A percentile compares a stretch with the other conserved stretches of the same genome.
Conservation (phyloP, 202 grass and related monocot species). For the Panicum virgatum region DNA sequence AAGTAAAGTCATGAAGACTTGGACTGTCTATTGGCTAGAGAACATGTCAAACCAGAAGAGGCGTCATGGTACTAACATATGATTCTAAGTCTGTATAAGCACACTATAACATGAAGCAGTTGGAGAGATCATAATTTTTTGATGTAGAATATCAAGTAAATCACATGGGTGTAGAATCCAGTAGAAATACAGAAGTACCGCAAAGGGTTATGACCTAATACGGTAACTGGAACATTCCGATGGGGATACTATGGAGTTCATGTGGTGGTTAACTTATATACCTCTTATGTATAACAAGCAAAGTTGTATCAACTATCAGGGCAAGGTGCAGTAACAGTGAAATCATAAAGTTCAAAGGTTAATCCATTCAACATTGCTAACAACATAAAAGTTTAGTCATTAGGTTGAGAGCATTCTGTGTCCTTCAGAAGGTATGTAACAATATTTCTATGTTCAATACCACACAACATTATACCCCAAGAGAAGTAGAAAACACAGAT, state of each 20-base stretch:
- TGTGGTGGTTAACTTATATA: neutral
- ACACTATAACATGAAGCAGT: constrained; percentile 10
- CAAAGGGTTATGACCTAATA: neutral
- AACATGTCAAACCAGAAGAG: neutral
- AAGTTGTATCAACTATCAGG: neutral
- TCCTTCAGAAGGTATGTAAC: neutral
- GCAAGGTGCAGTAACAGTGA: neutral
- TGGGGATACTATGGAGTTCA: neutral
- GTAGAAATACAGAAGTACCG: neutral
- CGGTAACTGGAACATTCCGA: neutral
- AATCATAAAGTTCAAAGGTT: neutral
- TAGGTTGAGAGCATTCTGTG: neutral
- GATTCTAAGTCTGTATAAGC: neutral
- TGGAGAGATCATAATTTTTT: neutral
- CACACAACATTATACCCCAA: neutral
- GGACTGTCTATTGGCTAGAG: neutral
- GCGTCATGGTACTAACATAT: neutral
- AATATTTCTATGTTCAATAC: neutral
- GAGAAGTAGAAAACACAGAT: neutral
- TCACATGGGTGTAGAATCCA: neutral
- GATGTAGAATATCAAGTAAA: neutral
- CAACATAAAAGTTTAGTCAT: neutral
- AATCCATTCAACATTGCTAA: neutral
- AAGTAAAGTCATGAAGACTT: constrained; percentile 13
- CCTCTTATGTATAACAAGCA: neutral